Evolutionary conservation across 1,284 basidiomycete genomes (phyloP), one percentile per base, ranked within the genome.

Genomic region (Taiwanofungus camphoratus): DNA sequence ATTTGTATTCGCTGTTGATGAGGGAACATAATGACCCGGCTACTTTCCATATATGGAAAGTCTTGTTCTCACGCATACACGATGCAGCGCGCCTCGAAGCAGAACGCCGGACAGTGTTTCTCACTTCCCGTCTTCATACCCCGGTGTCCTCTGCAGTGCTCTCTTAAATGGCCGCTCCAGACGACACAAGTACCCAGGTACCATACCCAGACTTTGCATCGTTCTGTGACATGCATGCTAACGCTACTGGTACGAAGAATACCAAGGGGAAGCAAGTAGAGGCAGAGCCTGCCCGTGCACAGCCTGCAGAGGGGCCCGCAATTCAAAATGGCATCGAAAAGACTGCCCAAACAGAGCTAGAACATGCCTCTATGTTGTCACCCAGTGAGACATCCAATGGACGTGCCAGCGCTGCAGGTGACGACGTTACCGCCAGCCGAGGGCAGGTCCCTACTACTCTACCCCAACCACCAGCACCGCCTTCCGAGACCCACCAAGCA

Each of bases 181-280:
- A 52, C 46, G 41, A 50, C 45, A 46, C 49, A 44, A 42, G 42
- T 44, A 31, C 45, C 42, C 49, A 51, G 48, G 54, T 55, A 52
- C 30, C 48, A 31, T 45, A 36, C 35, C 29, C 35, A 29, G 29
- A 15, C 24, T 23, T 29, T 11, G 13, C 29, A 30, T 46, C 22
- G 18, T n/a, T 6, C 16, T 5, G 12, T 20, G 27, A 22, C 12
- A 16, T 34, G 11, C 24, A 27, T 15, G 8, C 40, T 40, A 23
- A 35, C 36, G 19, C 26, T 41, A 23, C 19, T 26, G 51, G 44
- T 34, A 47, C 44, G 29, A 26, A 59, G 58, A 51, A 51, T 48
- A 51, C 52, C 46, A 58, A 56, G 54, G 60, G 51, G 45, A 54
- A 58, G 53, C 54, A 59, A 51, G 52, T 53, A 45, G 51, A 56